A percentile compares a stretch with the other conserved stretches of the same genome.
Conservation (phyloP, 768 basidiomycete genomes). For the Sporobolomyces phaffii region DNA sequence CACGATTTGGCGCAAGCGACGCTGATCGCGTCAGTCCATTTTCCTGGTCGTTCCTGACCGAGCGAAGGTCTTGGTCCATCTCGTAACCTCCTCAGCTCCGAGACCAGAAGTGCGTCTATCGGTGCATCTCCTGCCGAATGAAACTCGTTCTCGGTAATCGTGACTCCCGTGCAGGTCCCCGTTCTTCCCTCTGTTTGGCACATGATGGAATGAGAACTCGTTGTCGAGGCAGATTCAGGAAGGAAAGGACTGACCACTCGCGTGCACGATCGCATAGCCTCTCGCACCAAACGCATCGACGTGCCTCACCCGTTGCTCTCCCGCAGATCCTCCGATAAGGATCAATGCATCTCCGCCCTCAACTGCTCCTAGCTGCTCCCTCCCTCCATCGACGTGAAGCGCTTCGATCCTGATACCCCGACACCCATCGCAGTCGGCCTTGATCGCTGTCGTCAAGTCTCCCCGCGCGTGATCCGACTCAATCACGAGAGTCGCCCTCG, state of each 20-base stretch:
- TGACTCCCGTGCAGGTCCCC: constrained; percentile 23
- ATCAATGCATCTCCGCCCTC: constrained; percentile 37
- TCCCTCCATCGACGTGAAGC: constrained; percentile 32
- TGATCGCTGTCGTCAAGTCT: constrained; percentile 32
- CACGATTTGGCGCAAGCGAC: constrained; percentile 42
- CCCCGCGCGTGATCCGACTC: constrained; percentile 15
- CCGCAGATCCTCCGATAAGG: constrained; percentile 15
- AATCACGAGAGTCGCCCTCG: constrained; percentile 29
- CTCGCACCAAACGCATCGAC: constrained; percentile 32
- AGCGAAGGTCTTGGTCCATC: constrained; percentile 21
- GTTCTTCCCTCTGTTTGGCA: constrained; percentile 11
- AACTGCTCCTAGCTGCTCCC: constrained; percentile 11
- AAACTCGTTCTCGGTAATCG: constrained; percentile 23
- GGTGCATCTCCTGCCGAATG: constrained; percentile 35
- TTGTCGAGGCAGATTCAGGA: too few relatives aligned
- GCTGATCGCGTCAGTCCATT: constrained; percentile 47
- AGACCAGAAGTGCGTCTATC: constrained; percentile 31
- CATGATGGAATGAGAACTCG: too few relatives aligned
- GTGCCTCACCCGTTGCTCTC: constrained; percentile 20
- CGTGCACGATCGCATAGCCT: constrained; percentile 31
- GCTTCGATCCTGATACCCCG: constrained; percentile 1
- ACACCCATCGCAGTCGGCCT: constrained; percentile 25
- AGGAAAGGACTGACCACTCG: background rate
- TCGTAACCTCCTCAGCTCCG: constrained; percentile 28
- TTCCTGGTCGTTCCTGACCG: constrained; percentile 27